Conservation (phyloP, 345 rosid species). For the Iberis pinnata region DNA sequence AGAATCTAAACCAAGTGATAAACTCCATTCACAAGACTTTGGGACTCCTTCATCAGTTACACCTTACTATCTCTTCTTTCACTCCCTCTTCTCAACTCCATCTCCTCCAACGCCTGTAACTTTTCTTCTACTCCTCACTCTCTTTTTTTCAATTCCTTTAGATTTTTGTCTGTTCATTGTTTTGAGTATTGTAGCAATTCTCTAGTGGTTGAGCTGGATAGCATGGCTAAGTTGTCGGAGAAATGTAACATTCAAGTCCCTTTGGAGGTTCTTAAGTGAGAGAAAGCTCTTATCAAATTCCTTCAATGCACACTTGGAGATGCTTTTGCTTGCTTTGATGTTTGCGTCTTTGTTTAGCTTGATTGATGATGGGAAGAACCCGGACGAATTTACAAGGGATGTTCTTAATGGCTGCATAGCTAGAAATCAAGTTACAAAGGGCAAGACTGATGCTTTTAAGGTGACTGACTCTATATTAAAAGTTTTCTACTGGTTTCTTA, state of each 20-base stretch:
- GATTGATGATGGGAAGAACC: conserved; percentile 94
- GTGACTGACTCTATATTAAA: no score
- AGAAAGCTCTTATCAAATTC: not conserved
- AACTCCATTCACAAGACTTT: conserved; percentile 71
- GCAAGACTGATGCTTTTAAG: conserved; percentile 89
- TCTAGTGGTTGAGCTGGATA: conserved; percentile 78
- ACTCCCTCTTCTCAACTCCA: conserved; percentile 80
- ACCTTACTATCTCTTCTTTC: conserved; percentile 77
- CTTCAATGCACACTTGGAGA: conserved; percentile 1
- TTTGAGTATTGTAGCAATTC: conserved; percentile 52
- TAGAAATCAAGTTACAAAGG: conserved; percentile 89
- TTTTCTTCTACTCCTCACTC: not conserved
- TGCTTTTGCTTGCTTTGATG: conserved; percentile 10
- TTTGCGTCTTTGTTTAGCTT: conserved; percentile 39
- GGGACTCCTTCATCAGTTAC: conserved; percentile 77
- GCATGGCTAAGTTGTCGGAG: conserved; percentile 73
- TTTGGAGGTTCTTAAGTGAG: conserved; percentile 74
- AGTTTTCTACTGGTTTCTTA: no score
- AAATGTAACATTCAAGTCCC: conserved; percentile 88
- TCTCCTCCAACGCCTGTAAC: conserved; percentile 87
- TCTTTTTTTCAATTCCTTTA: no score
- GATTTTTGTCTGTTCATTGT: conserved; percentile 2
- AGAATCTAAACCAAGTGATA: conserved; percentile 66
- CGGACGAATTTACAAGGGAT: conserved; percentile 87
- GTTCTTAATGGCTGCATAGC: conserved; percentile 80